These are phyloP conservation scores for Xylaria scruposa DNA, from an alignment of 495 filamentous ascomycete species.

Conservation along the genomic window DNA sequence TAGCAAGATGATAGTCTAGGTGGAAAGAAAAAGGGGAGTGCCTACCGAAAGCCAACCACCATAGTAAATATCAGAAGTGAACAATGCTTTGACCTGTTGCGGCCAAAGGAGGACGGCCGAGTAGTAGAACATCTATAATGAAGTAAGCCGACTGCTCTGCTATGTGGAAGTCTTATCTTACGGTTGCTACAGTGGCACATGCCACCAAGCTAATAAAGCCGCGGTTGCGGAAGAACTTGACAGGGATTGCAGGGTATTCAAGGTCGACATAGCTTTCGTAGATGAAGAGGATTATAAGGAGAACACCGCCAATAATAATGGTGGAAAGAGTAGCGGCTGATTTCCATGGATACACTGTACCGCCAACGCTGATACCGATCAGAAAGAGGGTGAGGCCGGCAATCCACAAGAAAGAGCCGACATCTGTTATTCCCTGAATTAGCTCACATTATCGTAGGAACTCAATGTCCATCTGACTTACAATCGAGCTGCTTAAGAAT, in stretches of 20 bases:
- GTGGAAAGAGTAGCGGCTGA: constrained; percentile 54
- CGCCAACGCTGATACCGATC: constrained; percentile 59
- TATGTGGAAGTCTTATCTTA: constrained; percentile 16
- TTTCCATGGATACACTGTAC: constrained; percentile 55
- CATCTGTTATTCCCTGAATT: constrained; percentile 27
- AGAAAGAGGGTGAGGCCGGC: constrained; percentile 53
- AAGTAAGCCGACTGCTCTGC: constrained; percentile 3
- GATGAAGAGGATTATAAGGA: constrained; percentile 51
- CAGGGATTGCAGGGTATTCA: constrained; percentile 45
- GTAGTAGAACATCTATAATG: constrained; percentile 42
- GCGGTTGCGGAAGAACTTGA: constrained; percentile 52
- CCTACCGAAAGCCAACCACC: constrained; percentile 41
- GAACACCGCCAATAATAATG: constrained; percentile 50
- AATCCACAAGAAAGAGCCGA: constrained; percentile 47
- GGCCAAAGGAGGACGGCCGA: constrained; percentile 39
- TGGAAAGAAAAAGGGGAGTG: background rate
- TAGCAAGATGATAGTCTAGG: background rate
- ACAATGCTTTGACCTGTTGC: constrained; percentile 37
- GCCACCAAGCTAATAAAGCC: constrained; percentile 51
- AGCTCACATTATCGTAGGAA: background rate
- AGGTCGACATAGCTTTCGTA: constrained; percentile 51
- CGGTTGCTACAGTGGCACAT: constrained; percentile 44
- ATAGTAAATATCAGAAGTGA: constrained; percentile 36
- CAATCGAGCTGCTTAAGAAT: constrained; percentile 52
- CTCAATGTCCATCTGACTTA: constrained; percentile 12